Percentiles rank a stretch among this genome's conserved stretches.
Conservation (phyloP, 805 yeast genomes). For the Kregervanrija fluxuum region DNA sequence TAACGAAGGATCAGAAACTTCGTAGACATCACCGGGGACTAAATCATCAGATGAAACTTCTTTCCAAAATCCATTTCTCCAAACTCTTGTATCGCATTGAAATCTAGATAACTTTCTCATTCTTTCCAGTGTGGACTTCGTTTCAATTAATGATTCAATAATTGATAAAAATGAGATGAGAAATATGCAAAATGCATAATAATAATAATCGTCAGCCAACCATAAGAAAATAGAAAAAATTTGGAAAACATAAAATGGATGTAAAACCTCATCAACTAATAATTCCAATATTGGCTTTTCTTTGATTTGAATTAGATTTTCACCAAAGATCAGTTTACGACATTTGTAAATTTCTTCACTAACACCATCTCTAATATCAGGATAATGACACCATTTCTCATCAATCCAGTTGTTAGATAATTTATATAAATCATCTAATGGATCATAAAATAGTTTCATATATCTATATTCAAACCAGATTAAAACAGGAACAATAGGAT, state of each 20-base stretch:
- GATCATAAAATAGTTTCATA: slow-evolving; percentile 74
- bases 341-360: slow-evolving; percentile 62
- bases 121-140: slow-evolving; percentile 64
- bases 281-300: slow-evolving; percentile 63
- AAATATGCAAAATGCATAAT: slow-evolving; percentile 90
- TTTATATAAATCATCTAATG: slow-evolving; percentile 77
- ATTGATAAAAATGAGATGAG: slow-evolving; percentile 78
- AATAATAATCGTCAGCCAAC: slow-evolving; percentile 88
- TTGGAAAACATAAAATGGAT: slow-evolving; percentile 94
- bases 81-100: slow-evolving; percentile 77
- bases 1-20: slow-evolving; percentile 80
- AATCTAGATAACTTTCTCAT: slow-evolving; percentile 67
- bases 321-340: slow-evolving; percentile 68
- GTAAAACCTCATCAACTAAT: slow-evolving; percentile 79
- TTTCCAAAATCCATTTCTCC: slow-evolving; percentile 92
- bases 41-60: slow-evolving; percentile 67
- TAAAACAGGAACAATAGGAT: slow-evolving; percentile 64
- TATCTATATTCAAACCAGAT: slow-evolving; percentile 77
- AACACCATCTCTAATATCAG: slow-evolving; percentile 57
- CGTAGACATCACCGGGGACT: slow-evolving; percentile 95
- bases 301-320: slow-evolving; percentile 65
- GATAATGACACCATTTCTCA: slow-evolving; percentile 59
- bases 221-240: slow-evolving; percentile 86
- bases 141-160: slow-evolving; percentile 76
- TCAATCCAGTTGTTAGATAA: slow-evolving; percentile 88